These are phyloP conservation scores for Penicillium atrosanguineum DNA, from an alignment of 495 filamentous ascomycete species.

Conservation along the genomic window DNA sequence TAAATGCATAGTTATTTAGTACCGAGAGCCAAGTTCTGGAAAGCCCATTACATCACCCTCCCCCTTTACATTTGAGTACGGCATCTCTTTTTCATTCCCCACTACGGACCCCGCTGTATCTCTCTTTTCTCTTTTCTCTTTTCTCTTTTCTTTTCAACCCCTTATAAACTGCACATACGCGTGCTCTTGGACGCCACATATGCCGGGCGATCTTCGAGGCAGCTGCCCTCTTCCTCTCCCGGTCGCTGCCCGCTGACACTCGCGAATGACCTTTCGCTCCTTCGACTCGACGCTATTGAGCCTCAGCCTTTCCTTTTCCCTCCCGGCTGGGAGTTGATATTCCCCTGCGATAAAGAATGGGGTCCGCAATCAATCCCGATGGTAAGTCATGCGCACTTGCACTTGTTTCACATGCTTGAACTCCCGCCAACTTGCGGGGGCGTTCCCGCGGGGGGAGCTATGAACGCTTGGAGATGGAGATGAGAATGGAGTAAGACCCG, in stretches of 20 bases:
- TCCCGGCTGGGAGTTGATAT: neutral
- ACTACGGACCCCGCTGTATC: conserved; percentile 25
- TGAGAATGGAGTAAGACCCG: neutral
- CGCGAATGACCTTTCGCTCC: conserved; percentile 25
- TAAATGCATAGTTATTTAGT: neutral
- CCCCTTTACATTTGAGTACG: conserved; percentile 2
- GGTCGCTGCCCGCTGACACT: conserved; percentile 24
- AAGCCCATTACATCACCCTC: conserved; percentile 23
- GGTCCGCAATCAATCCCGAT: conserved; percentile 40
- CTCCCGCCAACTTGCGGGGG: neutral
- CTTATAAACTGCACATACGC: conserved; percentile 23
- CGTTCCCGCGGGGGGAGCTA: neutral
- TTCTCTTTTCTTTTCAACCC: conserved; percentile 6
- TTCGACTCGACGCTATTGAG: conserved; percentile 27
- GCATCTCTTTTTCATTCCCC: conserved; percentile 35
- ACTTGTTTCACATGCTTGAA: conserved; percentile 24
- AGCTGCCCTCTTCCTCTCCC: conserved; percentile 33
- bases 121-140: conserved; percentile 8
- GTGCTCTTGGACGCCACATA: conserved; percentile 30
- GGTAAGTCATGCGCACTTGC: conserved; percentile 34
- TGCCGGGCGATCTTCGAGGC: conserved; percentile 39
- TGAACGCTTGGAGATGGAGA: neutral
- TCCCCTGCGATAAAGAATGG: conserved; percentile 32
- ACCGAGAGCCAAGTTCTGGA: neutral
- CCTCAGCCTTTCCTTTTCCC: conserved; percentile 15